Evolutionary conservation across 202 grass and related monocot species (phyloP).

Genomic region (Carex arenaria): DNA sequence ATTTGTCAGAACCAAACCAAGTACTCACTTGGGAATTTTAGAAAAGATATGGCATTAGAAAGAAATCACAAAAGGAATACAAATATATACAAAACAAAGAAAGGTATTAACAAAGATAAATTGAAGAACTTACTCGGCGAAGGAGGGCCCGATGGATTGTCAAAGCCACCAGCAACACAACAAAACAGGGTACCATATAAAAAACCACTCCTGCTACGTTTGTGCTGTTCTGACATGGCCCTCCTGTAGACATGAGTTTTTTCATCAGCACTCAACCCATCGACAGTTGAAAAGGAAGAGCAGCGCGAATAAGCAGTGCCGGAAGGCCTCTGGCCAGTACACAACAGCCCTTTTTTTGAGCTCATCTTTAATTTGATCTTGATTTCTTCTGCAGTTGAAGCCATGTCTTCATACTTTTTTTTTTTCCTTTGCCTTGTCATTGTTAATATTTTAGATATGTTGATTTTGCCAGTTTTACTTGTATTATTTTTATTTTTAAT

Average conservation of each 20-base stretch:
- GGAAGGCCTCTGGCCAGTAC: not conserved
- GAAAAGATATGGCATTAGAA: not conserved
- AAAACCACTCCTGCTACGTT: not conserved
- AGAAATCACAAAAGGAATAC: not conserved
- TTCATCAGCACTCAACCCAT: not conserved
- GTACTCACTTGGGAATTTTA: not conserved
- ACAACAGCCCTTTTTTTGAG: not conserved
- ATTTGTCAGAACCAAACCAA: not conserved
- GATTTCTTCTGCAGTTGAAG: not conserved
- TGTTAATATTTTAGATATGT: not conserved
- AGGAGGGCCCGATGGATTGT: not conserved
- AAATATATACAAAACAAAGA: not conserved
- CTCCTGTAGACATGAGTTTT: not conserved
- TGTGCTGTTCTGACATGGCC: not conserved
- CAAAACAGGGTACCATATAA: slow-evolving; percentile 7
- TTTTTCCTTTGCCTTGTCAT: not conserved
- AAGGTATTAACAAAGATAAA: not conserved
- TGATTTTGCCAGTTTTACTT: not conserved
- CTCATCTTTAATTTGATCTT: slow-evolving; percentile 1
- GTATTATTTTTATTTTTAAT: not conserved
- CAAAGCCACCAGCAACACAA: not conserved
- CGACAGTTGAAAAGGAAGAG: not conserved
- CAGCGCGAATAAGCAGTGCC: not conserved
- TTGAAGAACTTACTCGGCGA: not conserved
- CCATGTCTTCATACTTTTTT: not conserved